These are phyloP conservation scores for Penicillium carneum DNA, from an alignment of 2,329 filamentous ascomycete genomes.

Conservation along the genomic window DNA sequence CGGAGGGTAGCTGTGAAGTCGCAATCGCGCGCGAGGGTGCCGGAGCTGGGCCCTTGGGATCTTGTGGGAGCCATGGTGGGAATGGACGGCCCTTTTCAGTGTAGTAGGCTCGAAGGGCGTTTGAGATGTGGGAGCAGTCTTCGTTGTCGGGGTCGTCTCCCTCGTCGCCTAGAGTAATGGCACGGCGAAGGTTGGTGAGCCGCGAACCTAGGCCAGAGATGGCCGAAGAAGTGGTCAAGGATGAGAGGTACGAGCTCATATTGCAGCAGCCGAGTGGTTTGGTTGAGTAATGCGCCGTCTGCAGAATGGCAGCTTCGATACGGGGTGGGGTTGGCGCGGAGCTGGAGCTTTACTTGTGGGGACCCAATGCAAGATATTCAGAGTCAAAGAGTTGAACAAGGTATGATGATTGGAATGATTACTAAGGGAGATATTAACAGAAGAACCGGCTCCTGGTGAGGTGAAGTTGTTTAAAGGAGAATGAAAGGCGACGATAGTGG, in stretches of 20 bases:
- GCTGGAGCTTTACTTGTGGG: slow-evolving; percentile 30
- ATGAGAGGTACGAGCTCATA: slow-evolving; percentile 85
- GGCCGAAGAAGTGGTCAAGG: slow-evolving; percentile 57
- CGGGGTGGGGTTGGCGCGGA: slow-evolving; percentile 30
- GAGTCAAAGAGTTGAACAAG: neutral
- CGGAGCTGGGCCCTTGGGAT: slow-evolving; percentile 76
- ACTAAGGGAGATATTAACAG: slow-evolving; percentile 20
- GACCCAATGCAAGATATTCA: slow-evolving; percentile 12
- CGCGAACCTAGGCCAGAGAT: slow-evolving; percentile 62
- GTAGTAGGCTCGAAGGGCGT: slow-evolving; percentile 92
- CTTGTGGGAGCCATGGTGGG: slow-evolving; percentile 85
- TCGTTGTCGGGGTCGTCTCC: slow-evolving; percentile 60
- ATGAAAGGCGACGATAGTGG: slow-evolving; percentile 17
- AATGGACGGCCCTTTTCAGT: slow-evolving; percentile 81
- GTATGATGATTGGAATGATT: neutral
- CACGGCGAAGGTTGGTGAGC: slow-evolving; percentile 64
- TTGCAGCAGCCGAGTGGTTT: slow-evolving; percentile 32
- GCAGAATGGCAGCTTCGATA: slow-evolving; percentile 28
- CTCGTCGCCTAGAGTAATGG: slow-evolving; percentile 52
- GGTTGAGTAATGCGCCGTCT: slow-evolving; percentile 13
- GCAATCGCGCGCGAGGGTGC: slow-evolving; percentile 55
- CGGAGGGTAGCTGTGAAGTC: slow-evolving; percentile 62
- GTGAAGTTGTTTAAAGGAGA: slow-evolving; percentile 2
- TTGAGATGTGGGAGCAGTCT: slow-evolving; percentile 93
- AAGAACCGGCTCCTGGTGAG: slow-evolving; percentile 34